A percentile compares a stretch with the other conserved stretches of the same genome.
Conservation (phyloP, 148 eudicot species). For the Amaranthus cruentus region DNA sequence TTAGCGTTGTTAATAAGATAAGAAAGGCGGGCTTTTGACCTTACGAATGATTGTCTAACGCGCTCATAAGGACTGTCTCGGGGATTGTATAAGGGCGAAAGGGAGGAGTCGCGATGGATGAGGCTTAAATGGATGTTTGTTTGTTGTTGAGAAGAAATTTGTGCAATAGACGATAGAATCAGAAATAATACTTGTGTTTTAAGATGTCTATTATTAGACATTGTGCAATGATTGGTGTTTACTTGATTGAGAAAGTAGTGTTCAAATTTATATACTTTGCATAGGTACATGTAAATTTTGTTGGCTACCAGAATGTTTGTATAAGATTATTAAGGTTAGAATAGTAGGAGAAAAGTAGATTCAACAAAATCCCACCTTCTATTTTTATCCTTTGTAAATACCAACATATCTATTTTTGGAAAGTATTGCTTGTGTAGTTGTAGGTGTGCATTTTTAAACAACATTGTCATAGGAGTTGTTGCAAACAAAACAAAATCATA, state of each 20-base stretch:
- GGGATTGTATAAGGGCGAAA: slow-evolving; percentile 12
- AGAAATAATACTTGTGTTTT: slow-evolving; percentile 1
- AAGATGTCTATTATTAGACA: neutral
- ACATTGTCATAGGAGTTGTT: neutral
- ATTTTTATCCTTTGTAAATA: too few relatives aligned
- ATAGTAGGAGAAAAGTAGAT: slow-evolving; percentile 22
- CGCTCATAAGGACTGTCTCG: slow-evolving; percentile 7
- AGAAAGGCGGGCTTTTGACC: slow-evolving; percentile 17
- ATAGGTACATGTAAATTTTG: slow-evolving; percentile 15
- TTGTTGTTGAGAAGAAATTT: slow-evolving; percentile 4
- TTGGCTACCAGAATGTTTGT: slow-evolving; percentile 16
- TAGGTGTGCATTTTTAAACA: too few relatives aligned
- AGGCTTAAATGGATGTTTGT: slow-evolving; percentile 12
- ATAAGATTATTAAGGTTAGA: slow-evolving; percentile 4
- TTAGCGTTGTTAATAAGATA: neutral
- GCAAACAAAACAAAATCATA: slow-evolving; percentile 13
- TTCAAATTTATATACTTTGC: neutral
- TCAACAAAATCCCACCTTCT: neutral
- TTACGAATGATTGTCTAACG: slow-evolving; percentile 1
- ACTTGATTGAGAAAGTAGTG: neutral
- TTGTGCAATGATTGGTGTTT: neutral
- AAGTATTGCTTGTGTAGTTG: too few relatives aligned
- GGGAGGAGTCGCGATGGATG: slow-evolving; percentile 19
- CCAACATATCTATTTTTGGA: too few relatives aligned
- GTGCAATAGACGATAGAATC: slow-evolving; percentile 6